A percentile compares a stretch with the other conserved stretches of the same genome.
Evolutionary conservation across 345 rosid species (phyloP).

Genomic region (Anacardium occidentale): DNA sequence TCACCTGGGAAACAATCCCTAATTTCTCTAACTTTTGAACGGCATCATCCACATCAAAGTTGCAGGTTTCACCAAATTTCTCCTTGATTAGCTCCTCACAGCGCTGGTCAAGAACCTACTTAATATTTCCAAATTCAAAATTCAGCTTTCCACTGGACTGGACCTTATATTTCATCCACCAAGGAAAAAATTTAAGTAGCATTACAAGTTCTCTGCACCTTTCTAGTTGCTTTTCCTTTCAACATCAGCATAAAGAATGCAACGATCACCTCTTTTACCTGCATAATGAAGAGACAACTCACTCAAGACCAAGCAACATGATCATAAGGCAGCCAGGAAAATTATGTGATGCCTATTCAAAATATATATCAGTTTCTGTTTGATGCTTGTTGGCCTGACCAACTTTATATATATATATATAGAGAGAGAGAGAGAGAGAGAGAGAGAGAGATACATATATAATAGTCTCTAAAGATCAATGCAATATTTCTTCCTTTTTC

Average conservation of each 20-base stretch:
- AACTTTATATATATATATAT: too few relatives aligned
- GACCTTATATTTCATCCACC: background rate
- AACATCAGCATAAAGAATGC: constrained; percentile 89
- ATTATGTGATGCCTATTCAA: too few relatives aligned
- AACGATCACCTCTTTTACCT: constrained; percentile 95
- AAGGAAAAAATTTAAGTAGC: background rate
- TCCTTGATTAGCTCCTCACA: constrained; percentile 82
- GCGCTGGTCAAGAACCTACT: constrained; percentile 72
- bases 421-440: too few relatives aligned
- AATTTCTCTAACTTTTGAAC: constrained; percentile 79
- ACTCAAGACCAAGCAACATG: too few relatives aligned
- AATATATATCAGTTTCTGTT: too few relatives aligned
- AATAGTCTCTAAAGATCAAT: too few relatives aligned
- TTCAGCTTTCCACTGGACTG: background rate
- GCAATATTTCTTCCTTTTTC: too few relatives aligned
- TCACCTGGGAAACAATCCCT: constrained; percentile 74
- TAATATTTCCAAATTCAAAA: constrained; percentile 12
- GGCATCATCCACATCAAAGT: constrained; percentile 95
- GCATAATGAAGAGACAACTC: constrained; percentile 12
- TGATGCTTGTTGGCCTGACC: too few relatives aligned
- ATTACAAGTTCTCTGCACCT: constrained; percentile 41
- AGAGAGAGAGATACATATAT: too few relatives aligned
- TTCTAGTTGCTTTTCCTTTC: constrained; percentile 86
- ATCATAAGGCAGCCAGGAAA: too few relatives aligned
- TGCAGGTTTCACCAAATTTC: constrained; percentile 75